These are phyloP conservation scores for Coleophoma eucalyptorum DNA, from an alignment of 2,329 filamentous ascomycete genomes.

Conservation along the genomic window DNA sequence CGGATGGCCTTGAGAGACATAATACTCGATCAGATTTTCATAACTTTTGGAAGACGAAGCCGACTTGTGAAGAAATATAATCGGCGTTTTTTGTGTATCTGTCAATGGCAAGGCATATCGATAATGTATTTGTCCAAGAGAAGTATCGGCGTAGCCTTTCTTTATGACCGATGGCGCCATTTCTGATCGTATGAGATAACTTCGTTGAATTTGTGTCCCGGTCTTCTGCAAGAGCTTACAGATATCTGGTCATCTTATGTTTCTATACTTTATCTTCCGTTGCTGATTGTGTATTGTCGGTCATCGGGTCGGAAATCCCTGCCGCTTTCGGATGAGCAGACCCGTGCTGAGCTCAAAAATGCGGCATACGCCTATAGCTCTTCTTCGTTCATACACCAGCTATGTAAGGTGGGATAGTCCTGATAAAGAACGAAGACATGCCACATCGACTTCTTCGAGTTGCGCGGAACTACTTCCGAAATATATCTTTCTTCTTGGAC, in stretches of 20 bases:
- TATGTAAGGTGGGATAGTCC: too few relatives aligned
- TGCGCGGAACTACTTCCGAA: too few relatives aligned
- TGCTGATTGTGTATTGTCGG: background rate
- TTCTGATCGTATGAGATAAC: background rate
- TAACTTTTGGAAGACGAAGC: background rate
- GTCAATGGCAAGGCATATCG: background rate
- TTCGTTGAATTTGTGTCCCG: too few relatives aligned
- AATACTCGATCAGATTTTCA: background rate
- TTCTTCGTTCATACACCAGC: too few relatives aligned
- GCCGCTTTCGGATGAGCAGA: background rate
- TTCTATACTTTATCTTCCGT: too few relatives aligned
- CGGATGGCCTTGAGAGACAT: background rate
- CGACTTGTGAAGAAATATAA: background rate
- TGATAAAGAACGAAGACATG: too few relatives aligned
- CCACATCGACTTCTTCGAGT: too few relatives aligned
- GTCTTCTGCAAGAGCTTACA: too few relatives aligned
- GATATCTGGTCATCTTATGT: too few relatives aligned
- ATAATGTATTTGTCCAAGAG: background rate
- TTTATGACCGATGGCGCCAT: background rate
- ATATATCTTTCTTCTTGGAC: too few relatives aligned
- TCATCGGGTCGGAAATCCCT: background rate
- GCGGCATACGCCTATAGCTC: too few relatives aligned
- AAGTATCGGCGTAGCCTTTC: background rate
- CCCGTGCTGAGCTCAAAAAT: too few relatives aligned
- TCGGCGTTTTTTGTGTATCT: background rate